Conservation (phyloP, 106 monocot genomes). For the Acorus gramineus region DNA sequence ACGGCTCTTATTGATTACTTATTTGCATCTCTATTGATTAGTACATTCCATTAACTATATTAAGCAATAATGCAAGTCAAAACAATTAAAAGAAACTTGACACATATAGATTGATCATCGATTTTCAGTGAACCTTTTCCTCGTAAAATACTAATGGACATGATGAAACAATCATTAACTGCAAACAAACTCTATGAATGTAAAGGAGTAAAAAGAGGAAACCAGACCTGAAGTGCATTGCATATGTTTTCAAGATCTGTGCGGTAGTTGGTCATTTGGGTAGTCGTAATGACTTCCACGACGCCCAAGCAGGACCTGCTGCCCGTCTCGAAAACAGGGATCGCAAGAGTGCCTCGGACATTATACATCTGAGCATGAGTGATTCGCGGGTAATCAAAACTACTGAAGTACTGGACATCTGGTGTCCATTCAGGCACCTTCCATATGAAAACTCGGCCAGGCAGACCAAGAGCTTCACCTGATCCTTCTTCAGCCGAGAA, state of each 20-base stretch:
- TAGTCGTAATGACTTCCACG: conserved; percentile 64
- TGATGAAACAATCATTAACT: not conserved
- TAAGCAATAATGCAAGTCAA: too few relatives aligned
- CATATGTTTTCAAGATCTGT: conserved; percentile 67
- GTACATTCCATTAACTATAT: too few relatives aligned
- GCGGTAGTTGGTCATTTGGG: conserved; percentile 59
- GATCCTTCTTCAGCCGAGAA: conserved; percentile 60
- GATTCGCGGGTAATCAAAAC: conserved; percentile 52
- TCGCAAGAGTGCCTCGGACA: conserved; percentile 51
- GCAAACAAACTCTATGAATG: not conserved
- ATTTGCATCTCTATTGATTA: too few relatives aligned
- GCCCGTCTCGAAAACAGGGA: conserved; percentile 58
- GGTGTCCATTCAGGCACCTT: conserved; percentile 91
- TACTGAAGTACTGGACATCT: conserved; percentile 70
- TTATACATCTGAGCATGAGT: conserved; percentile 39
- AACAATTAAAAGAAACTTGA: too few relatives aligned
- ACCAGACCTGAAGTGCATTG: conserved; percentile 69
- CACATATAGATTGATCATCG: too few relatives aligned
- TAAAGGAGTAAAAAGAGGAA: not conserved
- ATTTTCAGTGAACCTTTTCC: too few relatives aligned
- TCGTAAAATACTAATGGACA: too few relatives aligned
- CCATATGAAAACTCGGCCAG: conserved; percentile 73
- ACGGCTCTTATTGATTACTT: too few relatives aligned
- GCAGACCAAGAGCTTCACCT: conserved; percentile 41
- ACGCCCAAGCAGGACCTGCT: conserved; percentile 65